Evolutionary conservation across 352 stramenopile genomes (phyloP), one percentile per base, ranked within the genome.

Genomic region (Phytophthora constricta): DNA sequence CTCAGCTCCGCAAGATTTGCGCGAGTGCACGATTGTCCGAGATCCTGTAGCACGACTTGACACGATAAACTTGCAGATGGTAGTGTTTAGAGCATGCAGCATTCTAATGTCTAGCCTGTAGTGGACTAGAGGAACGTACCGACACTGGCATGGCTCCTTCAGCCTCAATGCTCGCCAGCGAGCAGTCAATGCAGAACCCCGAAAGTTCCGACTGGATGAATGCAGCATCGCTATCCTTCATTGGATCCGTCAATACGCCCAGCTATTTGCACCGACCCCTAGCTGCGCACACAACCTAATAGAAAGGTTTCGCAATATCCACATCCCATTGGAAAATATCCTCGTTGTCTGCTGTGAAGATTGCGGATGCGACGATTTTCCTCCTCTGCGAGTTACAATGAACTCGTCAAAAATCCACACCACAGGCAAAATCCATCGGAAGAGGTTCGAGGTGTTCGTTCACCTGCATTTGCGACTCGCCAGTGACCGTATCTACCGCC

Each of bases 1-100:
- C 34, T 71, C 46, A 92, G 70, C 52, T 92, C 84, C 0, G 68
- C 58, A 0, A 92, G 65, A 26, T 85, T n/a, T 65, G 25, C 81
- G 76, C 23, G 73, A 80, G 70, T 90, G 72, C 11, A 92, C 68
- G 25, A 92, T 92, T 11, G 79, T 92, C 22, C 84, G 73, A 4
- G 78, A 86, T 0, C 84, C 84, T 0, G 80, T 90, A 7, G 70
- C 65, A n/a, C 68, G 70, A 65, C 80, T 90, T 14, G 69, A 70
- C 26, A 92, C 20, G 27, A 92, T 92, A 47, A 81, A 90, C 84
- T 92, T 5, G 3, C 16, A 54, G 13, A 14, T 20, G 16, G 9
- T 7, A 47, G 10, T 9, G 19, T 23, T 47, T 47, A 47, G 16
- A 47, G 19, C 7, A 47, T 20, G 17, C 16, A 23, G 2, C 3